phyloP scores from a whole-genome alignment of 306 rosid genomes.

The Castanea mollissima region DNA sequence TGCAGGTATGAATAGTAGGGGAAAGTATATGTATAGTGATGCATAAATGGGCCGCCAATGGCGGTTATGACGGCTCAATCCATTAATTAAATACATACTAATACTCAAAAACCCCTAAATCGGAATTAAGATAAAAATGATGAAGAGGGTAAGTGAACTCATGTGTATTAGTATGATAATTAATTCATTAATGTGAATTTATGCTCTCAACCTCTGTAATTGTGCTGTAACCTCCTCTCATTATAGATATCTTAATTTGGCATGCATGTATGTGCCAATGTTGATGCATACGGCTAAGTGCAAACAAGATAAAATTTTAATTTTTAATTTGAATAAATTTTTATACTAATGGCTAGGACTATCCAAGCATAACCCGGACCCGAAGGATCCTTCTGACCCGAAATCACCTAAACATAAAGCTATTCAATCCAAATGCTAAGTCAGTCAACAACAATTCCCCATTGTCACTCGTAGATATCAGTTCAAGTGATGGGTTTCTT shows the following conservation, averaged over 20 bases:
- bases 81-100: background rate
- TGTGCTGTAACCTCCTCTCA: slow-evolving; percentile 9
- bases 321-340: no score
- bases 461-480: no score
- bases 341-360: no score
- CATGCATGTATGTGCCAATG: background rate
- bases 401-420: no score
- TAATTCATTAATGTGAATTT: slow-evolving; percentile 19
- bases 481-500: no score
- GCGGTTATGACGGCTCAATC: background rate
- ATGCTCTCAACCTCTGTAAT: slow-evolving; percentile 28
- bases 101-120: background rate
- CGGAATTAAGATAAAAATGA: background rate
- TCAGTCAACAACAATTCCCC: no score
- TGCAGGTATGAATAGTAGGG: background rate
- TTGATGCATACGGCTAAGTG: background rate
- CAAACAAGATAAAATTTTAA: no score
- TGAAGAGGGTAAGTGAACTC: slow-evolving; percentile 1
- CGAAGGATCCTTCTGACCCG: no score
- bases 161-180: background rate
- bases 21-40: background rate
- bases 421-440: no score
- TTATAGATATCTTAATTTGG: background rate
- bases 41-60: background rate
- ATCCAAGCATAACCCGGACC: no score